phyloP scores from a whole-genome alignment of 1,284 basidiomycete genomes.

The Melanopsichium pennsylvanicum region DNA sequence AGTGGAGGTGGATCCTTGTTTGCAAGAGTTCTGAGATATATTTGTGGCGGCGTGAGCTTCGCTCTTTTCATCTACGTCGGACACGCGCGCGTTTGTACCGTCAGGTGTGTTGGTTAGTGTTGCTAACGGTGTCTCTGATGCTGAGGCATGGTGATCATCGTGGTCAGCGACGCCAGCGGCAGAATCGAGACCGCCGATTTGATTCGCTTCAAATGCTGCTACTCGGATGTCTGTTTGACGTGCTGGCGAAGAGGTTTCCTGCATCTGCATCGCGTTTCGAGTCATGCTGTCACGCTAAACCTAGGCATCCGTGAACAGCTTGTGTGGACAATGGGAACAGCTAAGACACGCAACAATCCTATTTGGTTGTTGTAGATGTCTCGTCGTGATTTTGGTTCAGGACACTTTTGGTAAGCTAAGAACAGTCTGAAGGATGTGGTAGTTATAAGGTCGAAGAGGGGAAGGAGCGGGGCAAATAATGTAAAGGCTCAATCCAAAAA shows the following conservation, averaged over 20 bases:
- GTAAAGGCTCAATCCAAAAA: no score
- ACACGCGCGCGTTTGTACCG: background rate
- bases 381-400: no score
- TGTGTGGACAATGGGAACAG: no score
- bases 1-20: background rate
- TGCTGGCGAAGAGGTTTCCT: background rate
- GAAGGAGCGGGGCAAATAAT: no score
- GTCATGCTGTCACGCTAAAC: conserved; percentile 1
- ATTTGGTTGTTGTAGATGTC: no score
- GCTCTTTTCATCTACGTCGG: conserved; percentile 24
- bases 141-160: conserved; percentile 2
- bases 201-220: conserved; percentile 12
- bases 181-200: conserved; percentile 22
- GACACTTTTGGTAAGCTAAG: no score
- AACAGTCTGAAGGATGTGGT: no score
- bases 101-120: conserved; percentile 12
- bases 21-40: background rate
- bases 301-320: no score
- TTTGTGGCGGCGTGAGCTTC: background rate
- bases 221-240: conserved; percentile 7
- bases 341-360: no score
- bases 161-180: conserved; percentile 9
- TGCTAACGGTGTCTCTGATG: conserved; percentile 3
- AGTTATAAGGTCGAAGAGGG: no score
- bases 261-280: conserved; percentile 2